A percentile compares a stretch with the other conserved stretches of the same genome.
These are phyloP conservation scores for Beauveria sp. DNA, from an alignment of 2,329 filamentous ascomycete species.

Conservation along the genomic window DNA sequence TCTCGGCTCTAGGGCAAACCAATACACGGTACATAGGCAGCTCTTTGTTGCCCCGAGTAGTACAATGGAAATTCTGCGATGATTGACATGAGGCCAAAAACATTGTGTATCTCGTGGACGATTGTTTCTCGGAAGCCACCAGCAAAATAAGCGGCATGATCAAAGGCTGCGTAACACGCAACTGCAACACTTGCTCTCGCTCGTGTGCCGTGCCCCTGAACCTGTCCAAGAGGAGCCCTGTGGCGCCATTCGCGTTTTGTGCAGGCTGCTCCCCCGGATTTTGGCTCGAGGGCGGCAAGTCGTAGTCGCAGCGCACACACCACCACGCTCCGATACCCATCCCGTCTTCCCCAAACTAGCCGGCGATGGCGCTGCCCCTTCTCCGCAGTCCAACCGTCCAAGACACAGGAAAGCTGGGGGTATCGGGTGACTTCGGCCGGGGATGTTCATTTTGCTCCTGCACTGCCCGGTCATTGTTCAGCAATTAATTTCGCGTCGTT, in stretches of 20 bases:
- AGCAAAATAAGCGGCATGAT: no score
- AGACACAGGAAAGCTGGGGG: not conserved
- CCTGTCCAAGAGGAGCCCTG: not conserved
- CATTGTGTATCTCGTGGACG: no score
- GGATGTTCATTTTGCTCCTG: not conserved
- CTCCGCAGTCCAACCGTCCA: constrained; percentile 3
- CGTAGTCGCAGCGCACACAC: not conserved
- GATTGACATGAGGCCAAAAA: no score
- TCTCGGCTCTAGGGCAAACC: not conserved
- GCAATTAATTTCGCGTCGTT: not conserved
- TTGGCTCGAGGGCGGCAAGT: not conserved
- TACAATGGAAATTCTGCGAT: no score
- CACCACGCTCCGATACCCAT: not conserved
- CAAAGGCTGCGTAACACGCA: no score
- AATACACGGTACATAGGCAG: no score
- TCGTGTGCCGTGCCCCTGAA: not conserved
- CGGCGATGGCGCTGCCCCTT: constrained; percentile 2
- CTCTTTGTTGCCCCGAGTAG: no score
- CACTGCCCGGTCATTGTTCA: constrained; percentile 6
- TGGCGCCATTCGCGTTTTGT: not conserved
- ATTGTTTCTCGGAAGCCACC: not conserved
- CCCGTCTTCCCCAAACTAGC: constrained; percentile 5
- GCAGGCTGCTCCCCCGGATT: constrained; percentile 1
- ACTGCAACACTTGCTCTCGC: not conserved
- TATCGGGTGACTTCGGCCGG: constrained; percentile 10